These are phyloP conservation scores for Colletotrichum kahawae DNA, from an alignment of 2,329 filamentous ascomycete genomes.

Conservation along the genomic window DNA sequence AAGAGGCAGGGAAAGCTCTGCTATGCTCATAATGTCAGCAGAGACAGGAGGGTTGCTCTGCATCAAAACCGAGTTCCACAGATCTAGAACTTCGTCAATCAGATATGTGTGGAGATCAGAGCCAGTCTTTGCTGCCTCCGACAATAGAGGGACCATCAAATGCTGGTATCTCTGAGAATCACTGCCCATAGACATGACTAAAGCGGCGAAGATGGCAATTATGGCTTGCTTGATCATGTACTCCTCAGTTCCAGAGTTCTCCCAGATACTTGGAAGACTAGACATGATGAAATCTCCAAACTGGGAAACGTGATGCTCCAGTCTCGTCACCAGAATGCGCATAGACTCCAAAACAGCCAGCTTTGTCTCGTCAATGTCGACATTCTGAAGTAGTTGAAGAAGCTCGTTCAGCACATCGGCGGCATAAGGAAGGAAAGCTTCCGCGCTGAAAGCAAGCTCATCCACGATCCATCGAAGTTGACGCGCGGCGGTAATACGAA, in stretches of 20 bases:
- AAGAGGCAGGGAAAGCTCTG: slow-evolving; percentile 67
- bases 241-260: slow-evolving; percentile 77
- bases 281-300: slow-evolving; percentile 83
- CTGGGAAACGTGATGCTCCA: slow-evolving; percentile 73
- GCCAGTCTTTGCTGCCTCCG: slow-evolving; percentile 76
- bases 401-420: slow-evolving; percentile 74
- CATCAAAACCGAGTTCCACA: slow-evolving; percentile 80
- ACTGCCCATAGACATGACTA: slow-evolving; percentile 85
- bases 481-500: slow-evolving; percentile 87
- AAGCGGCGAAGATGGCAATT: slow-evolving; percentile 80
- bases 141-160: slow-evolving; percentile 82
- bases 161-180: slow-evolving; percentile 79
- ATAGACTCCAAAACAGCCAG: slow-evolving; percentile 89
- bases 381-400: slow-evolving; percentile 78
- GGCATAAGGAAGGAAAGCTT: slow-evolving; percentile 79
- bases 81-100: slow-evolving; percentile 87
- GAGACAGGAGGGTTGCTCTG: slow-evolving; percentile 68
- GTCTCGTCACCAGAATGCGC: slow-evolving; percentile 76
- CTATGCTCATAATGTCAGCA: slow-evolving; percentile 65
- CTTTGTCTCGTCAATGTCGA: slow-evolving; percentile 86
- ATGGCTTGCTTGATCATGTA: slow-evolving; percentile 95
- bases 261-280: slow-evolving; percentile 83
- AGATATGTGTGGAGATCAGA: slow-evolving; percentile 82
- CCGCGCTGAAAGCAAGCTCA: slow-evolving; percentile 80
- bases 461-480: slow-evolving; percentile 83